phyloP scores from a whole-genome alignment of 768 basidiomycete genomes.

The Panus rudis region DNA sequence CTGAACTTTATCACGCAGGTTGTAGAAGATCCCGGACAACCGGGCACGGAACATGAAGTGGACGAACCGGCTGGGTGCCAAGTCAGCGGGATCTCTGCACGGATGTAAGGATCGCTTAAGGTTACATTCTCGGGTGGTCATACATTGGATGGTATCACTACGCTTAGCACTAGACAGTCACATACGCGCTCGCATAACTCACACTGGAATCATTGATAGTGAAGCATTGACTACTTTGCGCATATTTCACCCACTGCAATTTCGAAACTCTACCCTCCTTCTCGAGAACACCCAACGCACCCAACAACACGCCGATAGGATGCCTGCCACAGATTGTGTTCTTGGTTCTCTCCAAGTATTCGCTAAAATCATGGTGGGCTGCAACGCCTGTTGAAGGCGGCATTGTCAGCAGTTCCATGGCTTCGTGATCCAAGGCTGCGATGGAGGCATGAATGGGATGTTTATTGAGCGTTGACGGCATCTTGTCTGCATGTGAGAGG shows the following conservation, averaged over 20 bases:
- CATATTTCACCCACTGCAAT: constrained; percentile 85
- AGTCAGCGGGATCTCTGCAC: constrained; percentile 10
- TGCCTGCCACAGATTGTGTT: constrained; percentile 98
- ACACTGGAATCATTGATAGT: constrained; percentile 79
- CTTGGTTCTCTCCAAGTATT: constrained; percentile 65
- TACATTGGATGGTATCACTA: background rate
- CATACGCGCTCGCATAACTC: constrained; percentile 90
- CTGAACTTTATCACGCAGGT: constrained; percentile 36
- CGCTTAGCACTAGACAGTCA: constrained; percentile 41
- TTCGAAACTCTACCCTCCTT: constrained; percentile 26
- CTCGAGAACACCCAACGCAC: constrained; percentile 60
- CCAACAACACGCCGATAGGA: constrained; percentile 88
- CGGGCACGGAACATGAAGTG: constrained; percentile 54
- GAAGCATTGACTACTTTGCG: constrained; percentile 78
- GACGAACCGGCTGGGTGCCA: constrained; percentile 56
- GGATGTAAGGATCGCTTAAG: constrained; percentile 9
- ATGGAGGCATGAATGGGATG: constrained; percentile 83
- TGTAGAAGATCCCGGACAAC: constrained; percentile 59
- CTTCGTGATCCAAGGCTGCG: constrained; percentile 77
- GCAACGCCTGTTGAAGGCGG: constrained; percentile 43
- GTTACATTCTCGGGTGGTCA: background rate
- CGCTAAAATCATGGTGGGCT: constrained; percentile 56
- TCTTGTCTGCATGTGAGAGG: constrained; percentile 37
- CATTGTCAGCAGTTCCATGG: constrained; percentile 63
- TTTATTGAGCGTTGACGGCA: constrained; percentile 30